Base-by-base conservation (phyloP, 225 moss, liverwort and hornwort genomes). In the Neckera pumila region DNA sequence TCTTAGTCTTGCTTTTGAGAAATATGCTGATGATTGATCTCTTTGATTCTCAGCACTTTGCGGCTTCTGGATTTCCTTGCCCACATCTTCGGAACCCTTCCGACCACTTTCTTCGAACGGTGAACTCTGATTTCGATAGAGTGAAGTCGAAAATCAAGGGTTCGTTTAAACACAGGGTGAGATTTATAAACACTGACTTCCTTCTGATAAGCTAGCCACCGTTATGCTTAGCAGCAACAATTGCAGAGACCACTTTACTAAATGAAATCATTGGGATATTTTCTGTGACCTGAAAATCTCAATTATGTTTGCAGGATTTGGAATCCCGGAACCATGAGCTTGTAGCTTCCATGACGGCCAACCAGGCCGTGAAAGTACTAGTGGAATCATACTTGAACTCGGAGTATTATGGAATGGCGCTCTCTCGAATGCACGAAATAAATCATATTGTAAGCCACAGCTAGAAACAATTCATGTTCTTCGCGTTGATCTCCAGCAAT, bases 21-120 rank as follows among this genome's bases (percentile, higher is more conserved):
- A n/a, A 9, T 54, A 23, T 43, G 82, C 74, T 79, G 15, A 56
- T 56, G 23, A 21, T 51, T 40, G 73, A 31, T 82, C 33, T 80
- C 51, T 86, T 60, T 57, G 14, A 11, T 83, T 4, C 51, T 87
- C 98, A 98, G 97, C 95, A 96, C 83, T 98, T 98, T 53, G 94
- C 92, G 65, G 87, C 92, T 25, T 93, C 95, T 62, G 98, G 98
- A 17, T 96, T 98, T 83, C 95, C 98, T 2, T 98, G 98, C 82
- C 98, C 98, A 25, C 92, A 92, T 7, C 92, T 97, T 51, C 92
- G 98, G 38, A 98, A 98, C 81, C 97, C 98, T 7, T 96, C 97
- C 3, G 98, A 98, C 67, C 98, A 98, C 85, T 98, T 96, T 81
- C 97, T 98, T 30, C 95, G 97, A 25, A 95, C 98, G 4, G 95